A percentile compares a stretch with the other conserved stretches of the same genome.
These are phyloP conservation scores for Yarrowia deformans DNA, from an alignment of 805 yeast species.

Conservation along the genomic window DNA sequence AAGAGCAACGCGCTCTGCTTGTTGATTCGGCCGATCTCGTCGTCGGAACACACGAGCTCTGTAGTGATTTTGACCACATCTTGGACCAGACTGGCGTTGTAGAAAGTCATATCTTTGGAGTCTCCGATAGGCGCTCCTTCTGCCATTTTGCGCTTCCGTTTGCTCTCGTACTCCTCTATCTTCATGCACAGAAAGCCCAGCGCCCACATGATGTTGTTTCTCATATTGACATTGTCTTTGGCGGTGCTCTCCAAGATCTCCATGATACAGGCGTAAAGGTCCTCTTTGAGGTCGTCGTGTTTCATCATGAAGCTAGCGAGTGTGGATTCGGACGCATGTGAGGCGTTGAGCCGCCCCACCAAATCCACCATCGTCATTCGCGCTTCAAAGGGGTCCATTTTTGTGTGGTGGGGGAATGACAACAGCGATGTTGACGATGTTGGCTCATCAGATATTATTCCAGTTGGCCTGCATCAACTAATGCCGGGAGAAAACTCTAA, in stretches of 20 bases:
- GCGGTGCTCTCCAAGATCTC: constrained; percentile 58
- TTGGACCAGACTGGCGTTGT: constrained; percentile 10
- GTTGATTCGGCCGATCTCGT: constrained; percentile 35
- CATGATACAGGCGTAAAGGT: constrained; percentile 69
- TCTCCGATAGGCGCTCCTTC: constrained; percentile 3
- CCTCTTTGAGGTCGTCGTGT: constrained; percentile 66
- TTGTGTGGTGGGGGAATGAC: not conserved
- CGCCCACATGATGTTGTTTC: constrained; percentile 73
- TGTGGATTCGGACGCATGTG: constrained; percentile 50
- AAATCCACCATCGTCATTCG: constrained; percentile 75
- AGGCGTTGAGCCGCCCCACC: constrained; percentile 69
- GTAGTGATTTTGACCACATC: constrained; percentile 28
- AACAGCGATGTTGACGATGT: not conserved
- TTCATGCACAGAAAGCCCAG: constrained; percentile 62
- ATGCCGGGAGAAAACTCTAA: constrained; percentile 17
- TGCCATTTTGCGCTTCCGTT: not conserved
- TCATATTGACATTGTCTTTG: constrained; percentile 53
- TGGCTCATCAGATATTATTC: not conserved
- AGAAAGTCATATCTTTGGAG: constrained; percentile 24
- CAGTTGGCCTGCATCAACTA: constrained; percentile 16
- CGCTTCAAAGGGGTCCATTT: constrained; percentile 90
- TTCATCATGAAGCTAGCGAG: constrained; percentile 46
- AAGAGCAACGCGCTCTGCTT: constrained; percentile 42
- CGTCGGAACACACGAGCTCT: constrained; percentile 28
- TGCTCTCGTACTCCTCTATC: constrained; percentile 34